Evolutionary conservation across 2,329 filamentous ascomycete genomes (phyloP).

Genomic region (Didymella glomerata): DNA sequence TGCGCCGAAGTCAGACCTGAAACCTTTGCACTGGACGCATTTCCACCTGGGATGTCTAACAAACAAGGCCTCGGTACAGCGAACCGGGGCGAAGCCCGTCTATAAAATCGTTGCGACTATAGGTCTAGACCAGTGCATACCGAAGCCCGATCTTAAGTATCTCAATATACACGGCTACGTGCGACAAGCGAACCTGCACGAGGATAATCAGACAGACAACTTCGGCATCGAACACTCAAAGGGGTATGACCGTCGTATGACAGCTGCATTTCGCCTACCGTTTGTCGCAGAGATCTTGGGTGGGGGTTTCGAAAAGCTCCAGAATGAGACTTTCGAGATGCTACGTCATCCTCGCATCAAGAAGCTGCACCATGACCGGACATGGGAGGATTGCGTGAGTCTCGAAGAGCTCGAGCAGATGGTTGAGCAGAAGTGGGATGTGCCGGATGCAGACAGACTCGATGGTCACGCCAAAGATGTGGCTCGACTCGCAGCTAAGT

Average conservation of each 20-base stretch:
- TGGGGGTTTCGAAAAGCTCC: constrained; percentile 77
- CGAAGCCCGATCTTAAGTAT: constrained; percentile 54
- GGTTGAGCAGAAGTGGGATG: constrained; percentile 63
- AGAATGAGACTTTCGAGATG: constrained; percentile 74
- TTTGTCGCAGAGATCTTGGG: constrained; percentile 83
- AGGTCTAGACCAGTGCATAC: constrained; percentile 58
- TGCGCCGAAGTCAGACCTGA: constrained; percentile 64
- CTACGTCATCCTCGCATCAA: constrained; percentile 78
- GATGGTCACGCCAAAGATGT: constrained; percentile 45
- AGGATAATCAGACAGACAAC: constrained; percentile 29
- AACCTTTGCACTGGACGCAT: constrained; percentile 74
- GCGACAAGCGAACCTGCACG: constrained; percentile 38
- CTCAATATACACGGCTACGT: constrained; percentile 55
- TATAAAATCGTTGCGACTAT: constrained; percentile 72
- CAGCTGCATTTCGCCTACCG: constrained; percentile 70
- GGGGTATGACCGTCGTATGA: constrained; percentile 44
- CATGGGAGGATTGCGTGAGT: constrained; percentile 71
- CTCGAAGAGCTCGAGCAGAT: constrained; percentile 75
- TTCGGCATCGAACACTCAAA: constrained; percentile 37
- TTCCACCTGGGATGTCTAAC: constrained; percentile 81
- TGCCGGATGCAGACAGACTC: constrained; percentile 37
- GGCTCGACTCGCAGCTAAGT: constrained; percentile 35
- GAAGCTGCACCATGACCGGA: constrained; percentile 80
- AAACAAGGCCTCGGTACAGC: constrained; percentile 69
- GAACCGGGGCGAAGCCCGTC: constrained; percentile 61